Evolutionary conservation across 768 basidiomycete species (phyloP).

Genomic region (Boletellus ananas): DNA sequence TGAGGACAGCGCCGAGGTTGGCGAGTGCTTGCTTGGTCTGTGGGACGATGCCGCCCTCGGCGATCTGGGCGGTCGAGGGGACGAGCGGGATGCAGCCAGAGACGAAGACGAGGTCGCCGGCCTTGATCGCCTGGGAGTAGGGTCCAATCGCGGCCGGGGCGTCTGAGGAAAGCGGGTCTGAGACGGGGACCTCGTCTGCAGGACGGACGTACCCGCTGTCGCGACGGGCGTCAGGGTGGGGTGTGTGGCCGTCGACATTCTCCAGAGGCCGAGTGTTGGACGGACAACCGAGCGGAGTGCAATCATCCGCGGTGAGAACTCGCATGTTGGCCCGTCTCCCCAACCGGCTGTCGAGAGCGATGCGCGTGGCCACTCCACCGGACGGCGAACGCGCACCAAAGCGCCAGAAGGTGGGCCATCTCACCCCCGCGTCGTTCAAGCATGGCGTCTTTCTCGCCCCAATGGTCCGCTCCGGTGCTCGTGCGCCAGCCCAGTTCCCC

Average conservation of each 20-base stretch:
- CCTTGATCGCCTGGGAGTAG: slow-evolving; percentile 84
- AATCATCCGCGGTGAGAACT: too few relatives aligned
- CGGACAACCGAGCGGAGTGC: too few relatives aligned
- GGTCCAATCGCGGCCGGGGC: slow-evolving; percentile 82
- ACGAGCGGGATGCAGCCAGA: slow-evolving; percentile 88
- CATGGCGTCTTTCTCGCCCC: slow-evolving; percentile 94
- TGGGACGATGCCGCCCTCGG: slow-evolving; percentile 19
- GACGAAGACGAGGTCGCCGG: slow-evolving; percentile 79
- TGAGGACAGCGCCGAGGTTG: slow-evolving; percentile 81
- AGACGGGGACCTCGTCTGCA: not conserved
- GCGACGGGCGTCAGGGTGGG: slow-evolving; percentile 34
- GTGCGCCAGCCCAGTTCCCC: slow-evolving; percentile 44
- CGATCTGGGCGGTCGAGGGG: slow-evolving; percentile 55
- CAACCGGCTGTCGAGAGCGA: slow-evolving; percentile 17
- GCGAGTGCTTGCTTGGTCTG: slow-evolving; percentile 79
- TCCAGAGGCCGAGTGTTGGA: not conserved
- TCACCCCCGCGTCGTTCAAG: slow-evolving; percentile 74
- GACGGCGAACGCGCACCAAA: slow-evolving; percentile 39
- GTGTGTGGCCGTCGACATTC: slow-evolving; percentile 35
- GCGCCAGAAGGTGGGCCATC: slow-evolving; percentile 51
- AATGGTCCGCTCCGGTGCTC: slow-evolving; percentile 93
- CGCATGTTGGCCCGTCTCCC: slow-evolving; percentile 4
- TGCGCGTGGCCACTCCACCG: slow-evolving; percentile 40
- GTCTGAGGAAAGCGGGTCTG: slow-evolving; percentile 36
- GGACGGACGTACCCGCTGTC: slow-evolving; percentile 24